These are phyloP conservation scores for Otatea glauca DNA, from an alignment of 176 grass and related monocot genomes.

Conservation along the genomic window DNA sequence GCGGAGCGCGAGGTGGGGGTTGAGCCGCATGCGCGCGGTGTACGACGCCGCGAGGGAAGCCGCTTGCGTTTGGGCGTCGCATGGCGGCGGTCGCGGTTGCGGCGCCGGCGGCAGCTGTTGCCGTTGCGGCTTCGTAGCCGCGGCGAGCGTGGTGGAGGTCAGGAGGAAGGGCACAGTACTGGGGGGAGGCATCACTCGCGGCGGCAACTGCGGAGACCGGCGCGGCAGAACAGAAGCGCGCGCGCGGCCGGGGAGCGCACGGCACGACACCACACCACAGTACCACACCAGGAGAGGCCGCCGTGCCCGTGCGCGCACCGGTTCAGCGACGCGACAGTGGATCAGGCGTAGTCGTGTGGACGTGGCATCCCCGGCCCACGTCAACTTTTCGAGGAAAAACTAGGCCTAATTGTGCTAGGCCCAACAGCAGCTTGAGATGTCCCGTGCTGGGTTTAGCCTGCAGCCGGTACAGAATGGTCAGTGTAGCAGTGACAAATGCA, in stretches of 20 bases:
- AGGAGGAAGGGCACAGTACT: constrained; percentile 48
- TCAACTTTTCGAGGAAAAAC: neutral
- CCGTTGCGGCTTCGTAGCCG: constrained; percentile 31
- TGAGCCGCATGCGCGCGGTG: constrained; percentile 47
- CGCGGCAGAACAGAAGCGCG: neutral
- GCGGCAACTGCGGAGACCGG: neutral
- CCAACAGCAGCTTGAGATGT: neutral
- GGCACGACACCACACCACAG: no score
- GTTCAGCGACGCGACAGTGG: neutral
- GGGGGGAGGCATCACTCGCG: constrained; percentile 36
- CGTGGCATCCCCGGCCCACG: no score
- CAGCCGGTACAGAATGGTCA: no score
- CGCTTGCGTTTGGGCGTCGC: constrained; percentile 12
- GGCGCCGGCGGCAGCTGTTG: neutral
- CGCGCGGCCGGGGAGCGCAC: neutral
- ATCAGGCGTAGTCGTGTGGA: neutral
- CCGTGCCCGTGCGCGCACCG: constrained; percentile 38
- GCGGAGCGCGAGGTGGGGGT: constrained; percentile 49
- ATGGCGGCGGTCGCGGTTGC: neutral
- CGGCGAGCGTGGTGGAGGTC: constrained; percentile 47
- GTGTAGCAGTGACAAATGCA: neutral
- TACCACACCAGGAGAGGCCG: constrained; percentile 14
- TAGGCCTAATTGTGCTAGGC: neutral
- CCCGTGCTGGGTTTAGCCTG: neutral
- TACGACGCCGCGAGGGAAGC: neutral